Base-by-base conservation (phyloP, 148 eudicot genomes). In the Spergularia bocconei region DNA sequence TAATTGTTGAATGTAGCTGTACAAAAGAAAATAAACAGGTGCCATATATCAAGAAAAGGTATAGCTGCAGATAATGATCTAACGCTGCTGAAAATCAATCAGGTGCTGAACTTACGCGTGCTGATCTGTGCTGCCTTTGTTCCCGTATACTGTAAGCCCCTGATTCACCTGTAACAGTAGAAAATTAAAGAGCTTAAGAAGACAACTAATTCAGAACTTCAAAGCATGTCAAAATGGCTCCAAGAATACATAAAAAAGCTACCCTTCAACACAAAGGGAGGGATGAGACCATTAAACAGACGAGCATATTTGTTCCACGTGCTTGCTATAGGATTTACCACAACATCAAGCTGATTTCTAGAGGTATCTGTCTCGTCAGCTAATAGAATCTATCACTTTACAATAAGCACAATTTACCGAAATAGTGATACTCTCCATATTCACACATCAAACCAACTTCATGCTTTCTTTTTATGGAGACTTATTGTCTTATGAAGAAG, bases 111-210 rank as follows among this genome's bases (percentile, higher is more conserved):
- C 99, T 78, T 83, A 92, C 98, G 99, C 99, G 68, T 95, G 99
- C 82, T 95, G 99, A 85, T 95, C 99, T 14, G 99, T 95, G 89
- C 99, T 95, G 76, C 99, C 99, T 87, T 95, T 95, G 81, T 95
- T 92, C 78, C 99, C 99, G 79, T 95, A 95, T 6, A 95, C 99
- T 56, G 88, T 83, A 61, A 95, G 82, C 59, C 99, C 99, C 77
- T 95, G 99, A 84, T 90, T 95, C 74, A 95, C 97, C 99, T 95
- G 85, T 74, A 61, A 72, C 21, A 74, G 13, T 17, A 69, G 7
- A 61, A 72, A n/a, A 74, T 10, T 17, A 69, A 4, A 66, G 71
- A 77, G 13, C 39, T 51, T 51, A 19, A 38, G 53, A 75, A 56
- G n/a, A 64, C 51, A 56, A 23, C 48, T 38, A 57, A 61, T 8